phyloP scores from a whole-genome alignment of 805 yeast genomes.

The Monosporozyma siamensis region DNA sequence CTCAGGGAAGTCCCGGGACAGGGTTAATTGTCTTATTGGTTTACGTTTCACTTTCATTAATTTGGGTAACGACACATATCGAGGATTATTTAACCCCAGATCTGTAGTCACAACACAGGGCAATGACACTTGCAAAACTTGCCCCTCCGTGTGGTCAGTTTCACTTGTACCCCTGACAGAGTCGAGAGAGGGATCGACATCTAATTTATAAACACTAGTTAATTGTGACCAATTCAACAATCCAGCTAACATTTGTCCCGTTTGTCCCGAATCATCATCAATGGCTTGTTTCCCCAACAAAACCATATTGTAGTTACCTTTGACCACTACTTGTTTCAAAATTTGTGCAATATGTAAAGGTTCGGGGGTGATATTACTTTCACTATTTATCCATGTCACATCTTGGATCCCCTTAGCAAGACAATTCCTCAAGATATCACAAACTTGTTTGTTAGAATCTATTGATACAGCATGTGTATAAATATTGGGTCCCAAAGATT shows the following conservation, averaged over 20 bases:
- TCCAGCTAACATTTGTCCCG: slow-evolving; percentile 95
- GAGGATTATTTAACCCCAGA: slow-evolving; percentile 86
- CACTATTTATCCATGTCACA: slow-evolving; percentile 72
- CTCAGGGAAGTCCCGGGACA: slow-evolving; percentile 56
- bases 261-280: slow-evolving; percentile 90
- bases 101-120: slow-evolving; percentile 91
- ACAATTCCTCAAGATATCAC: slow-evolving; percentile 80
- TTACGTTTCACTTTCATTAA: slow-evolving; percentile 98
- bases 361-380: slow-evolving; percentile 57
- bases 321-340: slow-evolving; percentile 60
- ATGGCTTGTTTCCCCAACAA: slow-evolving; percentile 94
- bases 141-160: not conserved
- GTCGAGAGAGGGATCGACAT: slow-evolving; percentile 83
- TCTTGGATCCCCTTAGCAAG: slow-evolving; percentile 92
- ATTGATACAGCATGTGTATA: slow-evolving; percentile 87
- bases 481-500: slow-evolving; percentile 47
- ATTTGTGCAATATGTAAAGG: slow-evolving; percentile 87
- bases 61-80: slow-evolving; percentile 92
- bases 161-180: not conserved
- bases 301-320: slow-evolving; percentile 65
- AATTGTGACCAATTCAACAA: slow-evolving; percentile 94
- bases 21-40: slow-evolving; percentile 62
- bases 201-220: slow-evolving; percentile 41
- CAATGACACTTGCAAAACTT: slow-evolving; percentile 39
- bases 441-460: slow-evolving; percentile 69